Base-by-base conservation (phyloP, 257 asterid species). In the Fraxinus quadrangulata region DNA sequence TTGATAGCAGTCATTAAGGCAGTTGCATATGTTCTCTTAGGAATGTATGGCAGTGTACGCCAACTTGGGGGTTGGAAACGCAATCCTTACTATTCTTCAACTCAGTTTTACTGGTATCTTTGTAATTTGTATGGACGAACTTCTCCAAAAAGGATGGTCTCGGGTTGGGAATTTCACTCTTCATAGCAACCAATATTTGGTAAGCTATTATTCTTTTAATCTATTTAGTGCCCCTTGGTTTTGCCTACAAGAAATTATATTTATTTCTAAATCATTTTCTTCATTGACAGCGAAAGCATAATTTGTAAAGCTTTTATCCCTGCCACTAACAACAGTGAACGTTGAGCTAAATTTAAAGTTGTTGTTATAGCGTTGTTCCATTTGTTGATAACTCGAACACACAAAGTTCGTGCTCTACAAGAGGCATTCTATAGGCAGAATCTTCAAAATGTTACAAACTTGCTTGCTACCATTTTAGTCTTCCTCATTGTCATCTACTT, bases 31-130 rank as follows among this genome's bases (percentile, higher is more conserved):
- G 85, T 78, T 59, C 82, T 82, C 33, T 82, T 82, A 30, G 82
- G 85, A 24, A 82, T 78, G 85, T 78, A 82, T 69, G 85, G 85
- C 8, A 82, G 82, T 74, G 82, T 82, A 9, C 67, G 74, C 11
- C 85, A 82, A 74, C 85, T 82, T 56, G 85, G 85, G 85, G 73
- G 85, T 78, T 42, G 85, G 85, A 26, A 82, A 82, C 78, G 82
- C 85, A 23, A 61, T 82, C 67, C 80, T 82, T 68, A 82, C 78
- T 42, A 82, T 82, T 24, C 73, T 82, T 67, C 85, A 82, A 61
- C 85, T 82, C 21, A 73, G 82, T 77, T 82, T 82, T 26, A 82
- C 82, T 31, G 85, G 85, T 11, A 78, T 82, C 40, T 78, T 82
- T 67, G 85, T 82, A n/a, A 82, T 78, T 74, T 82, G 85, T 45